Base-by-base conservation (phyloP, 2,329 filamentous ascomycete species). In the Didymella pinodella region DNA sequence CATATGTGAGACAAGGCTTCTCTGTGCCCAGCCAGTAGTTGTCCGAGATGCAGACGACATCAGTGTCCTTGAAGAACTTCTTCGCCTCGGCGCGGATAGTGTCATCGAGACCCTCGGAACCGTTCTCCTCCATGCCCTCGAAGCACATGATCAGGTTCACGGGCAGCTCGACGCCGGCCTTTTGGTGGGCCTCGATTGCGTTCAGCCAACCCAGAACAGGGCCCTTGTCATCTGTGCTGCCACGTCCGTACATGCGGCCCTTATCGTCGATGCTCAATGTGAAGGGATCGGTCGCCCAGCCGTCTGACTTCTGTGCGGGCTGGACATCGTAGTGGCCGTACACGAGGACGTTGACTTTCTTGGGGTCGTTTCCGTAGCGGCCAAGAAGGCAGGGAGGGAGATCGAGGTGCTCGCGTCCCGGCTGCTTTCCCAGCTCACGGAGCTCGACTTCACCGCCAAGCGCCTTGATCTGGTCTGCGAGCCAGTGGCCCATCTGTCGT, bases 1-100 rank as follows among this genome's bases (percentile, higher is more conserved):
- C 95, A 78, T 99, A 99, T 10, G 95, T 99, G 74, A 99, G 82
- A 79, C 95, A 99, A 12, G 95, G 95, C 85, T 97, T 97, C 85
- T 98, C 93, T 6, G 95, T 98, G 59, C 95, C 95, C 40, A 99
- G 88, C 95, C 95, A 99, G 88, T 99, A 99, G 86, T 99, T 99
- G 80, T 99, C 95, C 47, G 92, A 97, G 76, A 99, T 99, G 82
- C 95, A 99, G 61, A 98, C 92, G 6, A 93, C 95, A 68, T 99
- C 95, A 34, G 93, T 88, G 71, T 97, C 94, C 73, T 92, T 92
- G 83, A 99, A 99, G 84, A 89, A 98, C 71, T 91, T 90, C 82
- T 96, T 92, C 66, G 90, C 93, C 81, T 99, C 95, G 46, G 86
- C 89, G 67, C 90, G 85, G 80, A 99, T 97, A 67, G 98, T 90